Conservation (phyloP, 495 filamentous ascomycete species). For the Podospora comata region DNA sequence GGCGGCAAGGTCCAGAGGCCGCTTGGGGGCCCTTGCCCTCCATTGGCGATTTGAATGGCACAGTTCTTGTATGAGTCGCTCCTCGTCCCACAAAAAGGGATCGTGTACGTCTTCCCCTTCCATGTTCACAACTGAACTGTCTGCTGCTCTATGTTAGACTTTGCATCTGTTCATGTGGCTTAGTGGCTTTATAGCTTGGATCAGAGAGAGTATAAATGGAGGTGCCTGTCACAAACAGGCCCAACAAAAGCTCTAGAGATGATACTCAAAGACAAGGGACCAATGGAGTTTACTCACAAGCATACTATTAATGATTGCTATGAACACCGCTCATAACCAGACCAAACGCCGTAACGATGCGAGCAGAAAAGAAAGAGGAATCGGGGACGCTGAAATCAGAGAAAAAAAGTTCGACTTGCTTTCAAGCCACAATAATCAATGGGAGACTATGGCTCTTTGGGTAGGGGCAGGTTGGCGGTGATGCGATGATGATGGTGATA, state of each 20-base stretch:
- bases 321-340: background rate
- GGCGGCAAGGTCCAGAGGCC: conserved; percentile 47
- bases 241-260: background rate
- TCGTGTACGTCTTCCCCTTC: conserved; percentile 41
- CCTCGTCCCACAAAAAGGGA: conserved; percentile 65
- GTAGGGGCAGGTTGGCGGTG: background rate
- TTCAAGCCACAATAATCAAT: background rate
- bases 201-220: background rate
- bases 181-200: background rate
- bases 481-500: background rate
- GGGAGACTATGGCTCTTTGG: background rate
- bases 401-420: background rate
- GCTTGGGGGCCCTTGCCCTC: conserved; percentile 30
- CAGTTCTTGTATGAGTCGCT: conserved; percentile 61
- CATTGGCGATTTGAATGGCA: conserved; percentile 53
- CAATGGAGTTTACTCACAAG: background rate
- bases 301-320: background rate
- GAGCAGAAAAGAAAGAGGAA: background rate
- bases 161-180: background rate
- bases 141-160: background rate
- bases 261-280: background rate
- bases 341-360: background rate
- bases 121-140: conserved; percentile 18
- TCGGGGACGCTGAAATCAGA: background rate
- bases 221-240: background rate